A percentile compares a stretch with the other conserved stretches of the same genome.
phyloP scores from a whole-genome alignment of 345 rosid genomes.

The Eutrema japonicum region DNA sequence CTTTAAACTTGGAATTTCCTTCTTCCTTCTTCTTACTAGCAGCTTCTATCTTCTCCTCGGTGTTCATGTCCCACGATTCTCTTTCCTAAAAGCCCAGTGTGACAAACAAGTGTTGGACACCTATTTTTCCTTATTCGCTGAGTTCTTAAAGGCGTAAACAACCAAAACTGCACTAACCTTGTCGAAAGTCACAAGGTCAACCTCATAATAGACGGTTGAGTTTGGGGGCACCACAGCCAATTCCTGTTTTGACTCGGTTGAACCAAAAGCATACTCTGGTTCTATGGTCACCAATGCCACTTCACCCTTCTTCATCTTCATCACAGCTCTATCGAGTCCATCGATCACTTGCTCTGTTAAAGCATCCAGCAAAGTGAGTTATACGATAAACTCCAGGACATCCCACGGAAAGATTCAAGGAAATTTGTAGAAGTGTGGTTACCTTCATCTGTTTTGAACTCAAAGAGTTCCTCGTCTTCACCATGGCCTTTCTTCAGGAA shows the following conservation, averaged over 20 bases:
- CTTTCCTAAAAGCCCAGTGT: slow-evolving; percentile 56
- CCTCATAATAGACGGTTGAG: slow-evolving; percentile 72
- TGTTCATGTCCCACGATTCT: slow-evolving; percentile 98
- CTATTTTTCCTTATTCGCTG: background rate
- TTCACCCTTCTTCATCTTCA: slow-evolving; percentile 92
- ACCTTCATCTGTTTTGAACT: slow-evolving; percentile 93
- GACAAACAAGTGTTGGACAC: slow-evolving; percentile 10
- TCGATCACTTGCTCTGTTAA: slow-evolving; percentile 82
- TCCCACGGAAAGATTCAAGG: background rate
- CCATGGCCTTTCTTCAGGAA: slow-evolving; percentile 80
- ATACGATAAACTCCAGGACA: background rate
- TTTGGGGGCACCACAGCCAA: slow-evolving; percentile 75
- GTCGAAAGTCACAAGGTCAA: slow-evolving; percentile 72
- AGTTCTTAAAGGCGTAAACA: background rate
- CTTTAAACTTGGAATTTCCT: slow-evolving; percentile 81
- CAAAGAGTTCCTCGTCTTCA: slow-evolving; percentile 65
- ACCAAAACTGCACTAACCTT: slow-evolving; percentile 54
- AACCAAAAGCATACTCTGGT: slow-evolving; percentile 88
- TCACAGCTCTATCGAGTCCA: slow-evolving; percentile 86
- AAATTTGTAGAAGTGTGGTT: background rate
- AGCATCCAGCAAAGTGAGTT: slow-evolving; percentile 11
- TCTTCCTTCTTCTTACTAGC: slow-evolving; percentile 94
- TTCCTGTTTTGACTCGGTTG: slow-evolving; percentile 71
- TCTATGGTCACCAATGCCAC: slow-evolving; percentile 68
- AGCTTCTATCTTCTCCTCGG: slow-evolving; percentile 84